Base-by-base conservation (phyloP, 208 protist species). In the Spironucleus salmonicida region DNA sequence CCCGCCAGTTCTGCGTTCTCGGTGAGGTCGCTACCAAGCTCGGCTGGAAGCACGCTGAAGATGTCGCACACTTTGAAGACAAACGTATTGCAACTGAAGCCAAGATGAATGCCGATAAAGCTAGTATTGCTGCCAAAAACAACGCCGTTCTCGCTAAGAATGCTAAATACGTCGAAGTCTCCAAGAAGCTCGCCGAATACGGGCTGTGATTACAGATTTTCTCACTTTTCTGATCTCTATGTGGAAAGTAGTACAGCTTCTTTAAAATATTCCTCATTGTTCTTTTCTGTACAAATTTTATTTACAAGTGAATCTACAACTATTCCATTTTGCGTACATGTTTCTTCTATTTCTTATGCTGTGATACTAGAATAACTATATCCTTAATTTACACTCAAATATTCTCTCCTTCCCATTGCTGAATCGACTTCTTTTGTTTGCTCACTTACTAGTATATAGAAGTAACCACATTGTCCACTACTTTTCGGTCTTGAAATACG, bases 1-100 rank as follows among this genome's bases (percentile, higher is more conserved):
- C 71, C 27, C 83, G 89, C 59, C 87, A 86, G 76, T 84, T 74
- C 81, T 91, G 82, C 61, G 71, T 79, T 13, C 82, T 96, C 13
- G 89, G 87, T 59, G 71, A 79, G 58, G 77, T 93, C 15, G 76
- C 85, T 62, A 61, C 30, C 30, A 79, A 87, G 78, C 79, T 92
- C 64, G 92, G 92, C 68, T 95, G 92, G 92, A 92, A 93, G 81
- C 84, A 93, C 81, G 74, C 58, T 58, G 82, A 74, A 32, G 81
- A 89, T 61, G 86, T 95, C 69, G 76, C 49, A 15, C 76, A 57
- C n/a, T 82, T 92, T 58, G 92, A 95, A 85, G 86, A 71, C 32
- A 88, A 92, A 81, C 79, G 92, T 59, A 90, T 89, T 75, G 81
- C 71, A 30, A 76, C 79, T 49, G 62, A 71, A 58, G 61, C 58